These are phyloP conservation scores for Haematococcus lacustris DNA, from an alignment of 139 green algal species.

Conservation along the genomic window DNA sequence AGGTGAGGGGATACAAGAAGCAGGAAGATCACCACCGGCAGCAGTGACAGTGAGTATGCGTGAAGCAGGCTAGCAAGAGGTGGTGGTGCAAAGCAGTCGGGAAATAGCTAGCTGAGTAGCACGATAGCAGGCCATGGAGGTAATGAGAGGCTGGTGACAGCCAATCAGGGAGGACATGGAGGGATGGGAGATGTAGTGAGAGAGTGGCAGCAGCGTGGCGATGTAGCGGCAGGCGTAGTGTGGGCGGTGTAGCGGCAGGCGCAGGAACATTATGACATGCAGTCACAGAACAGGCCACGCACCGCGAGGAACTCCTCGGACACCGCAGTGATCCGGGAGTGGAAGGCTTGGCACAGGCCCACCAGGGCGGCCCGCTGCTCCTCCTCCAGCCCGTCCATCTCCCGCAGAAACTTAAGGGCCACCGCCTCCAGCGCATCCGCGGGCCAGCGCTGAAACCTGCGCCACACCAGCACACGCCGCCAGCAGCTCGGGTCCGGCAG, in stretches of 20 bases:
- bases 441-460: constrained; percentile 46
- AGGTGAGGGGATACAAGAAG: not conserved
- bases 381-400: constrained; percentile 42
- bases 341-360: constrained; percentile 37
- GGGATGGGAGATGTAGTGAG: not conserved
- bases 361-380: constrained; percentile 44
- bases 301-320: constrained; percentile 40
- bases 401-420: constrained; percentile 58
- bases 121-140: not conserved
- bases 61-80: not conserved
- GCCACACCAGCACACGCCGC: not conserved
- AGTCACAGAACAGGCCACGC: no score
- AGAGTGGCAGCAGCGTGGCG: not conserved
- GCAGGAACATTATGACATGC: no score
- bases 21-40: not conserved
- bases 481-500: no score
- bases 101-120: not conserved
- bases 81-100: not conserved
- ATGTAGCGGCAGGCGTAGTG: no score
- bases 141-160: not conserved
- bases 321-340: constrained; percentile 27
- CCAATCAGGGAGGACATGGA: not conserved
- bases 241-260: no score
- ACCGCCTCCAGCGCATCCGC: constrained; percentile 61
- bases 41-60: not conserved